Evolutionary conservation across 23 red algal genomes (phyloP).

Genomic region (Gracilariopsis chorda): DNA sequence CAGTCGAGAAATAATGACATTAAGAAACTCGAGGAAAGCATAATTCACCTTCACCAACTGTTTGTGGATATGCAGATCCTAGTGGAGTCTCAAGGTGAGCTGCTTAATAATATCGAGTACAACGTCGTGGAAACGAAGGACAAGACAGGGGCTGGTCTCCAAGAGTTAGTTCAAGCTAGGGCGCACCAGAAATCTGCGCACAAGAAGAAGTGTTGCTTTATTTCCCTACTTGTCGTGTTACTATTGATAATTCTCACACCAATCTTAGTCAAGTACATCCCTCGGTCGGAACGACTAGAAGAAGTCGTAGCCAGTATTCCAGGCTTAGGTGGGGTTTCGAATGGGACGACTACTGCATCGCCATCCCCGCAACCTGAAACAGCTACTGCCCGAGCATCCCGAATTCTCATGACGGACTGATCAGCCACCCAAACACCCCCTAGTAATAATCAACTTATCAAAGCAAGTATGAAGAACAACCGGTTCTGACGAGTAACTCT

Average conservation of each 20-base stretch:
- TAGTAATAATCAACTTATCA: too few relatives aligned
- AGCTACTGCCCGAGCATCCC: too few relatives aligned
- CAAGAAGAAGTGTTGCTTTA: conserved; percentile 57
- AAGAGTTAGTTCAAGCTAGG: conserved; percentile 65
- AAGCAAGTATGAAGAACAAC: too few relatives aligned
- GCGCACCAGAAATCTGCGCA: conserved; percentile 57
- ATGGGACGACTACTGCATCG: too few relatives aligned
- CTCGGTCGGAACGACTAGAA: conserved; percentile 42
- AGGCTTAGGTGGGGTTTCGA: neutral
- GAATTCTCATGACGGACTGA: too few relatives aligned
- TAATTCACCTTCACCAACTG: conserved; percentile 91
- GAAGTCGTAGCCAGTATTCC: neutral
- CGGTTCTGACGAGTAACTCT: too few relatives aligned
- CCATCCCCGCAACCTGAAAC: too few relatives aligned
- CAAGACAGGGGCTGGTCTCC: conserved; percentile 46
- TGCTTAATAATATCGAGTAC: conserved; percentile 93
- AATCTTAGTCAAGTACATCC: conserved; percentile 56
- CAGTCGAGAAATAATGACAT: conserved; percentile 85
- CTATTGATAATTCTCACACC: conserved; percentile 41
- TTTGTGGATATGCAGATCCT: conserved; percentile 93
- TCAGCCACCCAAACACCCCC: too few relatives aligned
- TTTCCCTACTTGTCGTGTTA: conserved; percentile 40
- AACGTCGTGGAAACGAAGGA: conserved; percentile 78
- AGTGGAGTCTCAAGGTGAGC: conserved; percentile 94
- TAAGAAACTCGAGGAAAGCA: conserved; percentile 82